Evolutionary conservation across 192 early-diverging fungal species (phyloP).

Genomic region (Backusella psychrophila): DNA sequence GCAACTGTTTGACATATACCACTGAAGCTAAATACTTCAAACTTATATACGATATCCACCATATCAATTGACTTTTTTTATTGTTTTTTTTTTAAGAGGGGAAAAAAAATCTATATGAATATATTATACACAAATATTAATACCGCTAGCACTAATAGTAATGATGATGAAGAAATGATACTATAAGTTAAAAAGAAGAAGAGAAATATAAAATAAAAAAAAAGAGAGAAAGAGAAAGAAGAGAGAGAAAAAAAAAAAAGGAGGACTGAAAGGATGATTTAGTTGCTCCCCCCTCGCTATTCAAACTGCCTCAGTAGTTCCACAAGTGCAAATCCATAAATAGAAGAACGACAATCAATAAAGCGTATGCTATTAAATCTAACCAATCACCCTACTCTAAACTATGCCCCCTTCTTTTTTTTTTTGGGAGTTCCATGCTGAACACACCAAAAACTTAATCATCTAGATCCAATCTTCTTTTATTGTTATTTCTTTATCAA

Average conservation of each 20-base stretch:
- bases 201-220: background rate
- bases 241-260: background rate
- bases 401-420: background rate
- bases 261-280: too few relatives aligned
- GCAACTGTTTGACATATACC: slow-evolving; percentile 84
- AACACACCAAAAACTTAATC: background rate
- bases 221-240: background rate
- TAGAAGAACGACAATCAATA: background rate
- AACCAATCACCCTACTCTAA: background rate
- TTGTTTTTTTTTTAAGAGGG: background rate
- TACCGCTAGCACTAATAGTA: too few relatives aligned
- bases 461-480: background rate
- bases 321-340: background rate
- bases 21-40: slow-evolving; percentile 83
- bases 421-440: background rate
- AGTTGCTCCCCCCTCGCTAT: background rate
- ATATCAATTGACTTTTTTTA: background rate
- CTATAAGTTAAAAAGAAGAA: too few relatives aligned
- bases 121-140: background rate
- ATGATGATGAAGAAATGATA: background rate
- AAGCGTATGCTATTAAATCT: background rate
- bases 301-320: background rate
- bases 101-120: background rate
- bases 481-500: too few relatives aligned
- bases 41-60: slow-evolving; percentile 34